A percentile compares a stretch with the other conserved stretches of the same genome.
phyloP scores from a whole-genome alignment of 2,329 filamentous ascomycete genomes.

The Karstenula rhodostoma region DNA sequence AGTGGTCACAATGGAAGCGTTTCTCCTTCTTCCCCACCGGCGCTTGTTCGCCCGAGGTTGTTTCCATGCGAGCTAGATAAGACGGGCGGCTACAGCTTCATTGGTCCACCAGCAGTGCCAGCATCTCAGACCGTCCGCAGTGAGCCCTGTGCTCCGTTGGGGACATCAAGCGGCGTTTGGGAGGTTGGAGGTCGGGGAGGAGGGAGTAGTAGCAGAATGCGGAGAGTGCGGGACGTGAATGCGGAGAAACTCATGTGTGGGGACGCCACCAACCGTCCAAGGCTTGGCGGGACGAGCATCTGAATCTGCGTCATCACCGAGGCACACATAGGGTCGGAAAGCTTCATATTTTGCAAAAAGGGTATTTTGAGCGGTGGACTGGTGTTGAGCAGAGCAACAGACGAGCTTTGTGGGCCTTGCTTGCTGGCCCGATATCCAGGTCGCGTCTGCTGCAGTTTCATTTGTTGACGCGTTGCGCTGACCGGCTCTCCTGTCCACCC shows the following conservation, averaged over 20 bases:
- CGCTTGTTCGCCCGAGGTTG: conserved; percentile 25
- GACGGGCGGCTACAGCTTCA: conserved; percentile 17
- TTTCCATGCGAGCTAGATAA: conserved; percentile 29
- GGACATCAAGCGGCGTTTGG: conserved; percentile 12
- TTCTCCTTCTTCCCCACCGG: conserved; percentile 46
- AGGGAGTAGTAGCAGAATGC: conserved; percentile 20
- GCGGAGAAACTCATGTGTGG: conserved; percentile 34
- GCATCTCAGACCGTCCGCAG: conserved; percentile 17
- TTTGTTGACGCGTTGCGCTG: conserved; percentile 5
- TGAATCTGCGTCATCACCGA: conserved; percentile 20
- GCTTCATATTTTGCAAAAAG: conserved; percentile 13
- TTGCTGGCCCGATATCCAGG: conserved; percentile 10
- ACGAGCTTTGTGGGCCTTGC: conserved; percentile 23
- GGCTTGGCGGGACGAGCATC: conserved; percentile 23
- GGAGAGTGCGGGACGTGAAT: conserved; percentile 26
- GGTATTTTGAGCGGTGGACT: conserved; percentile 7
- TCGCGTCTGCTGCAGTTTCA: conserved; percentile 13
- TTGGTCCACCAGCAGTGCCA: conserved; percentile 16
- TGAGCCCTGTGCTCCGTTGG: conserved; percentile 18
- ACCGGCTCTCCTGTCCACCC: not conserved
- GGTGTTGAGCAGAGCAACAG: conserved; percentile 22
- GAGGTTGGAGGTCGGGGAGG: conserved; percentile 23
- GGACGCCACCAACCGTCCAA: conserved; percentile 28
- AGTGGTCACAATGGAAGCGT: conserved; percentile 44
- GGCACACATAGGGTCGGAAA: conserved; percentile 1